A percentile compares a stretch with the other conserved stretches of the same genome.
phyloP scores from a whole-genome alignment of 371 early-diverging fungal genomes.

The Rhizomucor miehei region DNA sequence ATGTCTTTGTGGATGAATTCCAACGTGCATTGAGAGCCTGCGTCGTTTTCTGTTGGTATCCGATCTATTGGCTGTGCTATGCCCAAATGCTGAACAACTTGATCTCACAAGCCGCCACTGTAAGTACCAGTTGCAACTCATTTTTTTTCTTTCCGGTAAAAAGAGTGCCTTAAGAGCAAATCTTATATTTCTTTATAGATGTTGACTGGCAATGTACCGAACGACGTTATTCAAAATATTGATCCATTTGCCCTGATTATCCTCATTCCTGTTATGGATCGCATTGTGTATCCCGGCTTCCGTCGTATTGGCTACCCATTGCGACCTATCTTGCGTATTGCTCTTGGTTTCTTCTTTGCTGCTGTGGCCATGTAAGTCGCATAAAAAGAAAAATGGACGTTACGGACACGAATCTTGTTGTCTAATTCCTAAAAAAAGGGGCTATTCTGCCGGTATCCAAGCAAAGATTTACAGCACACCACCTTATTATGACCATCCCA shows the following conservation, averaged over 20 bases:
- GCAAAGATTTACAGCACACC: constrained; percentile 54
- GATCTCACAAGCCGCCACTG: constrained; percentile 61
- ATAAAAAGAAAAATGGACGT: too few species aligned
- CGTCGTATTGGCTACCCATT: constrained; percentile 60
- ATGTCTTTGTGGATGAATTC: constrained; percentile 73
- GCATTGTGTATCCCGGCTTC: constrained; percentile 63
- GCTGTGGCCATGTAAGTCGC: constrained; percentile 53
- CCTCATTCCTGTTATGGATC: constrained; percentile 71
- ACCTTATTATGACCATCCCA: constrained; percentile 28
- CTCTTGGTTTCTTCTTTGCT: constrained; percentile 66
- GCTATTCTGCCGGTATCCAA: constrained; percentile 67
- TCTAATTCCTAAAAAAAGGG: constrained; percentile 3
- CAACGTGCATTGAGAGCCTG: constrained; percentile 63
- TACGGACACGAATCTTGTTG: not conserved
- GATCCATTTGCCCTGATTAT: constrained; percentile 69
- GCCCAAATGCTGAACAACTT: constrained; percentile 75
- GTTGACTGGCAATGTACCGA: constrained; percentile 55
- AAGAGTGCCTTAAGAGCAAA: not conserved
- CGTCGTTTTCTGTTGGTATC: constrained; percentile 69
- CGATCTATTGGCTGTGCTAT: constrained; percentile 80
- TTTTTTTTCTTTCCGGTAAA: not conserved
- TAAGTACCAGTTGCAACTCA: not conserved
- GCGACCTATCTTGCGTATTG: constrained; percentile 69
- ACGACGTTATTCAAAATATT: constrained; percentile 61
- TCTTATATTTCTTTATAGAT: too few species aligned